Conservation (phyloP, 2,329 filamentous ascomycete genomes). For the Xylariaceae sp. region DNA sequence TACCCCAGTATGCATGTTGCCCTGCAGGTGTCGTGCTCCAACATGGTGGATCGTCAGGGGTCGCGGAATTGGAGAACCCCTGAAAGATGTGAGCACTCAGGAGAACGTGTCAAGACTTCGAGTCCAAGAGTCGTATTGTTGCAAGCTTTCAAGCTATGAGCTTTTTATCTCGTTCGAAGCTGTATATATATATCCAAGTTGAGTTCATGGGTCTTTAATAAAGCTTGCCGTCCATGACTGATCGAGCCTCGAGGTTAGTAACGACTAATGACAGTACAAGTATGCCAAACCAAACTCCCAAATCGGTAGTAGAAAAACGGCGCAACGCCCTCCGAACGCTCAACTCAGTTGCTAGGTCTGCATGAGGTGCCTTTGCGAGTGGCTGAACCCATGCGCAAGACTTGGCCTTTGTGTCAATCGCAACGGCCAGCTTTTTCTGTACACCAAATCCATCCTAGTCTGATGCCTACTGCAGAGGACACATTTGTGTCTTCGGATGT, state of each 20-base stretch:
- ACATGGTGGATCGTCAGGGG: neutral
- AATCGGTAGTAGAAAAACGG: conserved; percentile 19
- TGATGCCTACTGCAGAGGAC: no score
- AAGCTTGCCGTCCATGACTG: neutral
- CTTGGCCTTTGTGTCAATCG: no score
- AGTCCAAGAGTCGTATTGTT: no score
- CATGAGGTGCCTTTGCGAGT: conserved; percentile 1
- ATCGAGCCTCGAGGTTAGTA: neutral
- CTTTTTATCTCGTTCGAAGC: no score
- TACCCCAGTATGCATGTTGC: neutral
- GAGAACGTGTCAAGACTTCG: no score
- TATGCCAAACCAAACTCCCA: conserved; percentile 1
- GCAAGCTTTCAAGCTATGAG: neutral
- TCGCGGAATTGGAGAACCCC: conserved; percentile 11
- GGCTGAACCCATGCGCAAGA: neutral
- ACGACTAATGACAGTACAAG: conserved; percentile 1
- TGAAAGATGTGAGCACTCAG: neutral
- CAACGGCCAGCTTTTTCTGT: no score
- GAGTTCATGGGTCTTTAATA: neutral
- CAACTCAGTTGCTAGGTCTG: conserved; percentile 4
- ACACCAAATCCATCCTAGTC: no score
- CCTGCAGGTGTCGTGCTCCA: neutral
- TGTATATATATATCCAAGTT: no score
- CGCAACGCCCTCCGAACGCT: conserved; percentile 19
- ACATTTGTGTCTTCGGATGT: no score